Base-by-base conservation (phyloP, 768 basidiomycete species). In the Pseudohyphozyma bogoriensis region DNA sequence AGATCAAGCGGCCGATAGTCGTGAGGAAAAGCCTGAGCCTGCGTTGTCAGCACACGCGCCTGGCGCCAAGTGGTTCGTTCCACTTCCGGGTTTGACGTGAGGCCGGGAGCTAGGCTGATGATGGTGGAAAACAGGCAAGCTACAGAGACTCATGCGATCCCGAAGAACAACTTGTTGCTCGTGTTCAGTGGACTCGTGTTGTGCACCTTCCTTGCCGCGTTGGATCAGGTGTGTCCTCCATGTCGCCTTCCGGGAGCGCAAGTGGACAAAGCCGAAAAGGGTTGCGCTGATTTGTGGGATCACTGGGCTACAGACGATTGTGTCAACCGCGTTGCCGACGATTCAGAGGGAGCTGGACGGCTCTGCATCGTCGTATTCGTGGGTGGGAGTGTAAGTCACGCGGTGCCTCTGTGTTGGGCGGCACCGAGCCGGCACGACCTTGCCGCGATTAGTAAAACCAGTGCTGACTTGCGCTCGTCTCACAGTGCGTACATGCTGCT, bases 401-500 rank as follows among this genome's bases (percentile, higher is more conserved):
- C 37, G 22, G 22, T 40, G 33, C 20, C 29, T 49, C 26, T 37
- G 16, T 15, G 11, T 1, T 15, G n/a, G 28, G 16, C 42, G 5
- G 32, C 15, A 11, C 53, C 42, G 22, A 6, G 15, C 22, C 36
- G 31, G 15, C 55, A 51, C 47, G 15, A 37, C 9, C 37, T 55
- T n/a, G 52, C 40, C n/a, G 46, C 12, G 9, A 8, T 18, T 22
- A n/a, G 26, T 13, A 37, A 59, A 56, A 2, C 51, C 59, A 26
- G 50, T 61, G 15, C 46, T 69, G 1, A 52, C 50, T 7, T 59
- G 60, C 28, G 82, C 87, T 32, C n/a, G n/a, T n/a, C n/a, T n/a
- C n/a, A n/a, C n/a, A n/a, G n/a, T n/a, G n/a, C n/a, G n/a, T 89
- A 89, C 70, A 74, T 89, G 28, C 79, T 89, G 26, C 79, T 83